Evolutionary conservation across 768 basidiomycete species (phyloP), one percentile per base, ranked within the genome.

Genomic region (Xerocomellus intermedius): DNA sequence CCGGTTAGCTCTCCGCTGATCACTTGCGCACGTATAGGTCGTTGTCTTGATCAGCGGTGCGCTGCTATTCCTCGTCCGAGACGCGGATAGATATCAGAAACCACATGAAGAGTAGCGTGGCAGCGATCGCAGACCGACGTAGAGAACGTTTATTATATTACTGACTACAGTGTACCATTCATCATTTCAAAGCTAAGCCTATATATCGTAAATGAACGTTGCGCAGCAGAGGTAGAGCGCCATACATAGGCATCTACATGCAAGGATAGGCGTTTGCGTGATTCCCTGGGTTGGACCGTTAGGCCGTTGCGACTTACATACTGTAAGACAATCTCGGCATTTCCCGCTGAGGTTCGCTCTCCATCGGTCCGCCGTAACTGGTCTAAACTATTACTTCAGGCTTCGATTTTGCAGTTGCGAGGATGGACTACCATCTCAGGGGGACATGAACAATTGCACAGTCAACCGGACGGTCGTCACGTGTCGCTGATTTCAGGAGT

Each of bases 41-140:
- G 42, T 58, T n/a, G 50, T 62, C 4, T 17, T 63, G 16, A 13
- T 62, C 28, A 62, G 64, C n/a, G 38, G 55, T n/a, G 52, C 42
- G 13, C 39, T 58, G 24, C 38, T 69, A 8, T 54, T 71, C 55
- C 56, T 69, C 26, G 42, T 70, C 46, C 62, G 59, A 53, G 69
- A 68, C 5, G 42, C 26, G 10, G 69, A 69, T 32, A 43, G 53
- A 28, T 60, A 66, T 46, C 56, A 38, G 37, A 48, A 48, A 2
- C 36, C 48, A 19, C 26, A n/a, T 10, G 56, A 59, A 65, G 22
- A 30, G 12, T 63, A 28, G 24, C 28, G 6, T 26, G 26, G 9
- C 24, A 22, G 13, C 14, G 10, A 42, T 16, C 7, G 13, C 30
- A 8, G 10, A 38, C 8, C 17, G 7, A 0, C 14, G 10, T 3